These are phyloP conservation scores for Coprinellus micaceus DNA, from an alignment of 768 basidiomycete species.

Conservation along the genomic window DNA sequence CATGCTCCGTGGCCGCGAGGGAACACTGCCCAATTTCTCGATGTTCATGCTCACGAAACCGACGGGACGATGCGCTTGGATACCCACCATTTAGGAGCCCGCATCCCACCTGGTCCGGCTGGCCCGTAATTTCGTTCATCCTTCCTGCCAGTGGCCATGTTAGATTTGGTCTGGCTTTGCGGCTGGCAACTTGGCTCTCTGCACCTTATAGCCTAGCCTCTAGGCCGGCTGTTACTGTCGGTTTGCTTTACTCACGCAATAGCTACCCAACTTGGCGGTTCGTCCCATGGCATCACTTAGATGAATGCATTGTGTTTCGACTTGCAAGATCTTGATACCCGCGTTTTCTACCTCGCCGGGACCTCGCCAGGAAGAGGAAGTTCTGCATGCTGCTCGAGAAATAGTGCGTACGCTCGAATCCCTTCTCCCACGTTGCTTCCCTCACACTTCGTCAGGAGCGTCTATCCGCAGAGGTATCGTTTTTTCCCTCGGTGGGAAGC, in stretches of 20 bases:
- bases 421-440: background rate
- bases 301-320: conserved; percentile 4
- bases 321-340: conserved; percentile 9
- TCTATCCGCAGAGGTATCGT: conserved; percentile 4
- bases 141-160: too few species aligned
- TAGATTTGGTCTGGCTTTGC: background rate
- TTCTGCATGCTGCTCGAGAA: conserved; percentile 3
- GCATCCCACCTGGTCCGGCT: too few species aligned
- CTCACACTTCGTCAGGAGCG: background rate
- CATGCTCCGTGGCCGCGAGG: too few species aligned
- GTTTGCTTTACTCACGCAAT: too few species aligned
- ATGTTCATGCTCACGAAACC: too few species aligned
- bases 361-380: conserved; percentile 3
- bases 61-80: too few species aligned
- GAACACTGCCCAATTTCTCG: too few species aligned
- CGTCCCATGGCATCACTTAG: too few species aligned
- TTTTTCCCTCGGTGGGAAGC: background rate
- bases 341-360: background rate
- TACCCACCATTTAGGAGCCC: too few species aligned
- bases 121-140: too few species aligned
- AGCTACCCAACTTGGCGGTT: too few species aligned
- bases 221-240: too few species aligned
- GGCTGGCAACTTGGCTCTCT: background rate
- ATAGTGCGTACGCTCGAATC: background rate
- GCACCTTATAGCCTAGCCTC: background rate